Conservation (phyloP, 352 stramenopile genomes). For the Phytophthora fragariaefolia region DNA sequence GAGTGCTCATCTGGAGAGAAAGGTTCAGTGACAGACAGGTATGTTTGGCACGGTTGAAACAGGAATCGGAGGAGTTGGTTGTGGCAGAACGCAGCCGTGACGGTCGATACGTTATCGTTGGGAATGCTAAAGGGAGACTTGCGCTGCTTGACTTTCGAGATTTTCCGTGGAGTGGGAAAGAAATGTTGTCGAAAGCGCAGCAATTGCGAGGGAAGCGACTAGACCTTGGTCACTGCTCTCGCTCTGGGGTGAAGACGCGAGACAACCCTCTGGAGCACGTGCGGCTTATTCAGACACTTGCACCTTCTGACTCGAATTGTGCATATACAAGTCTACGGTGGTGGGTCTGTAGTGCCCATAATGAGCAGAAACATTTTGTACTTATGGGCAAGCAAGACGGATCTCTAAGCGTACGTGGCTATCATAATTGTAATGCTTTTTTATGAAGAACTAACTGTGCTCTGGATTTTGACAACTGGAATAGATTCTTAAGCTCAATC, state of each 20-base stretch:
- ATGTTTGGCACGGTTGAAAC: slow-evolving; percentile 40
- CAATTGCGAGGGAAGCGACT: slow-evolving; percentile 37
- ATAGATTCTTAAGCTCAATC: slow-evolving; percentile 32
- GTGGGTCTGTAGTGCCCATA: slow-evolving; percentile 23
- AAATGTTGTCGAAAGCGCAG: not conserved
- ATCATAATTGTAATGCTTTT: not conserved
- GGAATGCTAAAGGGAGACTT: slow-evolving; percentile 33
- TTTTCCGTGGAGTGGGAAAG: slow-evolving; percentile 28
- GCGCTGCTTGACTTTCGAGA: slow-evolving; percentile 43
- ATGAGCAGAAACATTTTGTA: slow-evolving; percentile 37
- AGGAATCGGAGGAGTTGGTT: slow-evolving; percentile 12
- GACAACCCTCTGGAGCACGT: slow-evolving; percentile 50
- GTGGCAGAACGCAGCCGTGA: slow-evolving; percentile 33
- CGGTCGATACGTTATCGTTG: slow-evolving; percentile 43
- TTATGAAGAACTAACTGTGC: no score
- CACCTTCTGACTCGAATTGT: slow-evolving; percentile 1
- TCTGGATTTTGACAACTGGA: no score
- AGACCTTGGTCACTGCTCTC: slow-evolving; percentile 27
- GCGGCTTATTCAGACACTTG: slow-evolving; percentile 33
- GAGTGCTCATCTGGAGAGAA: slow-evolving; percentile 62
- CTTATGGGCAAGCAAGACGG: slow-evolving; percentile 45
- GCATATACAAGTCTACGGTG: slow-evolving; percentile 37
- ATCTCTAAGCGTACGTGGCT: slow-evolving; percentile 42
- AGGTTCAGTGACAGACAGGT: slow-evolving; percentile 61
- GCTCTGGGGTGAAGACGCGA: slow-evolving; percentile 37